phyloP scores from a whole-genome alignment of 2,329 filamentous ascomycete species.

The Fusarium anguioides region DNA sequence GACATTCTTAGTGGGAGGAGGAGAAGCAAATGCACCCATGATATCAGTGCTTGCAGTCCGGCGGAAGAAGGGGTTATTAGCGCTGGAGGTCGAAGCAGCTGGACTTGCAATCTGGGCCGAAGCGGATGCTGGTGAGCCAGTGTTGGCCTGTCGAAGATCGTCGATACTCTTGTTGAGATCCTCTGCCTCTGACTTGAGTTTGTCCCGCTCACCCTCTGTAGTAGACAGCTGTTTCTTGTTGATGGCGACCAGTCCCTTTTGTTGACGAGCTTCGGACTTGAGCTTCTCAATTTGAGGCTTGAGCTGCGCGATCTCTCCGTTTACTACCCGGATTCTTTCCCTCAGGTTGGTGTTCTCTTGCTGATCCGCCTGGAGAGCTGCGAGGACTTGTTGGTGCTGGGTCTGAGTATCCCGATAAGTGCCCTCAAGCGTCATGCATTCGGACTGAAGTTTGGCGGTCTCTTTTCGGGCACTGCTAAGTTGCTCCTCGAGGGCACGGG shows the following conservation, averaged over 20 bases:
- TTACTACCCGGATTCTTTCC: slow-evolving; percentile 86
- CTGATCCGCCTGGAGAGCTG: slow-evolving; percentile 85
- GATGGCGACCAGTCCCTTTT: slow-evolving; percentile 96
- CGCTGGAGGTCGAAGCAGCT: slow-evolving; percentile 73
- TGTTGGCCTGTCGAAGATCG: slow-evolving; percentile 65
- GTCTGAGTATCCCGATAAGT: slow-evolving; percentile 82
- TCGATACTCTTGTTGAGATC: slow-evolving; percentile 72
- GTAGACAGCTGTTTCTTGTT: slow-evolving; percentile 98
- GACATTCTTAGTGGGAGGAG: slow-evolving; percentile 57
- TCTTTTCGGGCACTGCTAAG: slow-evolving; percentile 80
- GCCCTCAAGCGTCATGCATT: slow-evolving; percentile 85
- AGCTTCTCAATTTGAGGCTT: slow-evolving; percentile 95
- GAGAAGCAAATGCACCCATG: slow-evolving; percentile 64
- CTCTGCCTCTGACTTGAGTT: slow-evolving; percentile 82
- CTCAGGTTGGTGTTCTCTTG: slow-evolving; percentile 88
- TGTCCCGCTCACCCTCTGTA: slow-evolving; percentile 88
- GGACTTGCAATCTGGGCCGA: slow-evolving; percentile 74
- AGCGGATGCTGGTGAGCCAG: slow-evolving; percentile 60
- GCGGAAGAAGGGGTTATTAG: slow-evolving; percentile 96
- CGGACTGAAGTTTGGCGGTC: slow-evolving; percentile 84
- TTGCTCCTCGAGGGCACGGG: slow-evolving; percentile 86
- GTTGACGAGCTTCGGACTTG: slow-evolving; percentile 89
- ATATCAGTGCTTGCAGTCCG: slow-evolving; percentile 71
- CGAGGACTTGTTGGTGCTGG: slow-evolving; percentile 81
- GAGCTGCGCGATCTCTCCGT: slow-evolving; percentile 82